Conservation (phyloP, 2,329 filamentous ascomycete genomes). For the Colletotrichum tropicicola region DNA sequence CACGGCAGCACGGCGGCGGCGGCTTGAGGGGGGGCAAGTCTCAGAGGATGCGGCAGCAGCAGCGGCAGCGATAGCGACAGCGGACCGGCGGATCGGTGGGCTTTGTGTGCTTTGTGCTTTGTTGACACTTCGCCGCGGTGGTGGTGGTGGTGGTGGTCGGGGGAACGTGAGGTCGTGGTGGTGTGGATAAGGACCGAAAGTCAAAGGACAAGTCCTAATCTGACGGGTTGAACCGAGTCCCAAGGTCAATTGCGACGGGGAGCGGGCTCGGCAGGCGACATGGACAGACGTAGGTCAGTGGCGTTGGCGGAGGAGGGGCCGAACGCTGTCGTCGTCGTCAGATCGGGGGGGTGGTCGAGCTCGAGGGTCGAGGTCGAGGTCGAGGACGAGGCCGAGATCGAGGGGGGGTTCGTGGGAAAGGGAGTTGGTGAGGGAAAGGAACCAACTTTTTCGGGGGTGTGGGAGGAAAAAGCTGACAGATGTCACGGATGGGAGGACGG, state of each 20-base stretch:
- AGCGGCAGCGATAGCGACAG: no score
- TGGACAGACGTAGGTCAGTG: conserved; percentile 9
- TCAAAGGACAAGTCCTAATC: not conserved
- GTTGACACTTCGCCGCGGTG: not conserved
- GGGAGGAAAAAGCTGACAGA: conserved; percentile 28
- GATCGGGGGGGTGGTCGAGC: not conserved
- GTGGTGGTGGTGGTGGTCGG: not conserved
- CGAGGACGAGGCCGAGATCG: not conserved
- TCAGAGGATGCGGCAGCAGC: no score
- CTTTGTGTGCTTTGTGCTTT: conserved; percentile 24
- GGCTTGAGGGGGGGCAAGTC: not conserved
- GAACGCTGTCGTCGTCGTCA: not conserved
- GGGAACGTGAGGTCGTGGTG: not conserved
- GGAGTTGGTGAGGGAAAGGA: conserved; percentile 7
- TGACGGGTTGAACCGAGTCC: conserved; percentile 13
- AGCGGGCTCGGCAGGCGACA: conserved; percentile 23
- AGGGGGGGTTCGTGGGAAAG: conserved; percentile 18
- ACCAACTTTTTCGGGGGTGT: conserved; percentile 24
- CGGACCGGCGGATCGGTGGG: no score
- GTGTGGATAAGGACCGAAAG: conserved; percentile 2
- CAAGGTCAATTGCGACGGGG: conserved; percentile 16
- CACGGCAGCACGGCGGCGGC: conserved; percentile 21
- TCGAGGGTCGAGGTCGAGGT: conserved; percentile 8
- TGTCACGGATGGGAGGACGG: conserved; percentile 17
- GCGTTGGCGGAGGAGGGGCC: conserved; percentile 12